Base-by-base conservation (phyloP, 768 basidiomycete genomes). In the Tricholomella constricta region DNA sequence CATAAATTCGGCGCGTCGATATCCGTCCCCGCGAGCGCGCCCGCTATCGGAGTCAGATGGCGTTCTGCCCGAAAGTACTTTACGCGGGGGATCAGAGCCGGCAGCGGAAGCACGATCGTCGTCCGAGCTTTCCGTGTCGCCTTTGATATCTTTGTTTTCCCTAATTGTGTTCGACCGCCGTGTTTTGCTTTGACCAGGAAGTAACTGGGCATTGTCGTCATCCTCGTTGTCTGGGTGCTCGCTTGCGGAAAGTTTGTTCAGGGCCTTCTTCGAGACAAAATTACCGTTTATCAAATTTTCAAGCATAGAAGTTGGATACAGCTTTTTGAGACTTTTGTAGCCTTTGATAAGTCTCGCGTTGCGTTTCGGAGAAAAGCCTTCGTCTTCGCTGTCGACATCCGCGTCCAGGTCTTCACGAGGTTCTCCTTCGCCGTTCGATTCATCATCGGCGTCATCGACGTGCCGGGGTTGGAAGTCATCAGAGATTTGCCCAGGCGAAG, bases 51-150 rank as follows among this genome's bases (percentile, higher is more conserved):
- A 29, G 14, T 37, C 55, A 54, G 61, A 54, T 17, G 29, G 38
- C 14, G 44, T 19, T 38, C 52, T 27, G 25, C 14, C 32, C 19
- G n/a, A n/a, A n/a, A n/a, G n/a, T n/a, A n/a, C n/a, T n/a, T n/a
- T n/a, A n/a, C 22, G 36, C 38, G 47, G 48, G 26, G 36, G 27
- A 7, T 22, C 27, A 25, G 29, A 48, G 19, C 59, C 59, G 20
- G 50, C 51, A 20, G 38, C 47, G 14, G 44, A 49, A 14, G 37
- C 49, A 23, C 1, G 50, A 22, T 68, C 69, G 23, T 69, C 62
- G 29, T 80, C 78, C 20, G 79, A 79, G 66, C 84, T 86, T 62
- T 88, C 86, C 1, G 83, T 66, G 57, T 88, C 88, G 6, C 86
- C 87, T 56, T 70, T 79, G 47, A 88, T 74, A 6, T 79, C 53